Evolutionary conservation across 495 filamentous ascomycete species (phyloP).

Genomic region (Schizothecium vesticola): DNA sequence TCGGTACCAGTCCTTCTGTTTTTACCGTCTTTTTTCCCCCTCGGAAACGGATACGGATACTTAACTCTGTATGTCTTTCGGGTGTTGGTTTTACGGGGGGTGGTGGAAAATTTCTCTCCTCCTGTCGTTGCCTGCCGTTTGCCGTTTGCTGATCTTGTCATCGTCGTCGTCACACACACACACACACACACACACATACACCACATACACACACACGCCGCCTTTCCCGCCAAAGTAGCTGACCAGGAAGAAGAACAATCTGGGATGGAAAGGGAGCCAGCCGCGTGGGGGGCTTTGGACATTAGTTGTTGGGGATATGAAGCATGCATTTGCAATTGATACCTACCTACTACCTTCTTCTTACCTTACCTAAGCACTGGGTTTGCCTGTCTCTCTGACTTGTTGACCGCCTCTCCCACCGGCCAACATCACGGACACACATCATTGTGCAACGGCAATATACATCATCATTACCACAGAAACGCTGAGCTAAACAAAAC

Average conservation of each 20-base stretch:
- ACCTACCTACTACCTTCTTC: neutral
- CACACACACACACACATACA: neutral
- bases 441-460: neutral
- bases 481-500: neutral
- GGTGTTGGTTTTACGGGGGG: neutral
- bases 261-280: neutral
- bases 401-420: neutral
- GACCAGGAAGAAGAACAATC: neutral
- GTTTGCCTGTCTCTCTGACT: neutral
- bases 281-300: neutral
- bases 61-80: too few relatives aligned
- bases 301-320: neutral
- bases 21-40: neutral
- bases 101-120: neutral
- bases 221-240: neutral
- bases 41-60: neutral
- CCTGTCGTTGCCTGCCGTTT: neutral
- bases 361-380: too few relatives aligned
- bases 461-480: neutral
- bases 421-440: neutral
- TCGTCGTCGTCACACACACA: neutral
- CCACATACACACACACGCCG: too few relatives aligned
- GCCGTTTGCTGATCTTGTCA: neutral
- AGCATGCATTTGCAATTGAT: neutral
- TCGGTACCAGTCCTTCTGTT: neutral